A percentile compares a stretch with the other conserved stretches of the same genome.
These are phyloP conservation scores for Ophiostoma sp. DNA, from an alignment of 2,329 filamentous ascomycete species.

Conservation along the genomic window DNA sequence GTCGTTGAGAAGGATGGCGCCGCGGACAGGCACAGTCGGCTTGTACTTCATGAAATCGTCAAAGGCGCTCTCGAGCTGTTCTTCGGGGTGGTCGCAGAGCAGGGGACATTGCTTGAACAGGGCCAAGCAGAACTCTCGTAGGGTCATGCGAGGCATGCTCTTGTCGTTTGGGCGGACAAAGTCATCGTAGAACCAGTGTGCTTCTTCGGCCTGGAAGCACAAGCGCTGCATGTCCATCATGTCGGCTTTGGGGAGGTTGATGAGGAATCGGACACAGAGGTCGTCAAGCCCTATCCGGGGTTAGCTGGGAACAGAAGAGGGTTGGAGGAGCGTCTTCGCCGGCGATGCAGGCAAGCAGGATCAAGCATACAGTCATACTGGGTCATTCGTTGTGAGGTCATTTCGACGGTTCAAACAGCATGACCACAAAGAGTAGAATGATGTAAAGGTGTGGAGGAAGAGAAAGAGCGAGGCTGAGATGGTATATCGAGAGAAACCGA, in stretches of 20 bases:
- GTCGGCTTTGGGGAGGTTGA: slow-evolving; percentile 91
- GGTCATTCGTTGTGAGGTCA: slow-evolving; percentile 12
- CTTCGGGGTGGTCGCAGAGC: slow-evolving; percentile 70
- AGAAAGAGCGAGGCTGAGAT: not conserved
- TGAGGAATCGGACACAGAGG: slow-evolving; percentile 94
- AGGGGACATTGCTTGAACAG: slow-evolving; percentile 95
- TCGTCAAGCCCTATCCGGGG: slow-evolving; percentile 76
- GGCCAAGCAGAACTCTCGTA: slow-evolving; percentile 78
- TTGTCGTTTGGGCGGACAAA: slow-evolving; percentile 91
- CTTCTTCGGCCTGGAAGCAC: slow-evolving; percentile 98
- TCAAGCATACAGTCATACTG: slow-evolving; percentile 11
- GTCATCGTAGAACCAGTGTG: slow-evolving; percentile 99
- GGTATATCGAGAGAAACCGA: not conserved
- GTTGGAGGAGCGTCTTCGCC: not conserved
- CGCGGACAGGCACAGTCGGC: slow-evolving; percentile 84
- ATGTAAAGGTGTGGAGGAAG: not conserved
- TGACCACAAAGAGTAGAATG: not conserved
- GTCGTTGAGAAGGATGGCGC: slow-evolving; percentile 86
- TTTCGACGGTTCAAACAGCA: slow-evolving; percentile 3
- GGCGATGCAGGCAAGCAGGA: not conserved
- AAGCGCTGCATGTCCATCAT: slow-evolving; percentile 85
- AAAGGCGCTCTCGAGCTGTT: slow-evolving; percentile 76
- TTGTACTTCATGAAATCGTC: slow-evolving; percentile 93
- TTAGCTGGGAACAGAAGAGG: slow-evolving; percentile 20
- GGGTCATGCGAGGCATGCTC: slow-evolving; percentile 73